Conservation (phyloP, 129 eudicot species). For the Flaveria bidentis region DNA sequence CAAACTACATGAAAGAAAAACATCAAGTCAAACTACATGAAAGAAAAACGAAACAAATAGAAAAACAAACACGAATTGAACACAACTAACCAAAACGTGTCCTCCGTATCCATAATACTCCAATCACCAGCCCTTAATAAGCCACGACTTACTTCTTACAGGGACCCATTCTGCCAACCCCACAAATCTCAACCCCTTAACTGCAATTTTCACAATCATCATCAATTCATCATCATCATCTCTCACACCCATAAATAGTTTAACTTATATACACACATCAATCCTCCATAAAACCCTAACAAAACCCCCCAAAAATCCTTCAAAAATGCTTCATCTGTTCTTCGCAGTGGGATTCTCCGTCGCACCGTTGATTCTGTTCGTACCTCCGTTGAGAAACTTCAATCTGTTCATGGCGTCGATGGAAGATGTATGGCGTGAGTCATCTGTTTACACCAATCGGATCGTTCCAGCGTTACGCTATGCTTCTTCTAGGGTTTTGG, state of each 20-base stretch:
- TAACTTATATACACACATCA: neutral
- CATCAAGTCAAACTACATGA: no score
- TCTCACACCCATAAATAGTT: no score
- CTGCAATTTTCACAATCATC: conserved; percentile 2
- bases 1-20: no score
- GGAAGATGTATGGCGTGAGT: conserved; percentile 62
- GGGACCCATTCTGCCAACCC: neutral
- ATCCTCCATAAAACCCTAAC: neutral
- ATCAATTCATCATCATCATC: neutral
- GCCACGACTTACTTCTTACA: neutral
- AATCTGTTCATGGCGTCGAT: conserved; percentile 69
- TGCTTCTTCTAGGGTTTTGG: conserved; percentile 63
- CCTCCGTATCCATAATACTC: no score
- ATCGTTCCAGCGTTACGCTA: conserved; percentile 55
- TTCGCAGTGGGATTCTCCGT: conserved; percentile 84
- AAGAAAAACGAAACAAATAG: no score
- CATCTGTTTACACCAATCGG: conserved; percentile 45
- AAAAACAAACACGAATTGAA: no score
- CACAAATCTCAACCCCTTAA: neutral
- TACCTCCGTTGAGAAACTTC: conserved; percentile 78
- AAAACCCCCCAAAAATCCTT: neutral
- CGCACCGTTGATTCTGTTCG: conserved; percentile 67
- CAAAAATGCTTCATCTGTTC: conserved; percentile 70
- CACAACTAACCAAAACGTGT: no score
- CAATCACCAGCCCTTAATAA: no score